phyloP scores from a whole-genome alignment of 2,329 filamentous ascomycete genomes.

The Diaporthe citrichinensis region DNA sequence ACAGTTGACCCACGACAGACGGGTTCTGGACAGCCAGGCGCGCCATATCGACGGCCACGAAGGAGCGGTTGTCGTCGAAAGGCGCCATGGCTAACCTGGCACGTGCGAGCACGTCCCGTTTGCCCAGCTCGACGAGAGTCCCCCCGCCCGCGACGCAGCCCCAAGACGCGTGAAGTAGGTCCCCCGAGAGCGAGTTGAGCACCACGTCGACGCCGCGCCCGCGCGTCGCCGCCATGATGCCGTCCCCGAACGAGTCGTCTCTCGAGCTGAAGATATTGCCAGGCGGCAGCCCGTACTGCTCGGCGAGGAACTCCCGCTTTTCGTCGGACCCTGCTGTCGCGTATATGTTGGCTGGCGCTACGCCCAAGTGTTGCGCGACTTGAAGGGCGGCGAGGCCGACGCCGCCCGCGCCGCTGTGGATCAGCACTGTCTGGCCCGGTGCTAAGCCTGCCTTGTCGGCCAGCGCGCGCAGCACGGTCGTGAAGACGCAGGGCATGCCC shows the following conservation, averaged over 20 bases:
- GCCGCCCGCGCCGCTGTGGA: slow-evolving; percentile 47
- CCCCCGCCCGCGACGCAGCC: slow-evolving; percentile 34
- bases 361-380: slow-evolving; percentile 23
- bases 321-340: slow-evolving; percentile 49
- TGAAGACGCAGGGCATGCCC: slow-evolving; percentile 26
- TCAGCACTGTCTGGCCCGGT: slow-evolving; percentile 45
- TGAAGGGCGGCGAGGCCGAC: slow-evolving; percentile 46
- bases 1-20: neutral
- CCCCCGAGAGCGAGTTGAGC: slow-evolving; percentile 30
- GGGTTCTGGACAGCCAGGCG: neutral
- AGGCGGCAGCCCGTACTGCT: slow-evolving; percentile 47
- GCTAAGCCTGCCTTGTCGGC: slow-evolving; percentile 47
- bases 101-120: slow-evolving; percentile 20
- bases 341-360: slow-evolving; percentile 47
- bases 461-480: slow-evolving; percentile 39
- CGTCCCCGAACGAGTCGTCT: slow-evolving; percentile 45
- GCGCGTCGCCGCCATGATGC: slow-evolving; percentile 44
- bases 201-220: no score
- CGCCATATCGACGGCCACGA: neutral
- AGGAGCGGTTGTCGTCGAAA: slow-evolving; percentile 10
- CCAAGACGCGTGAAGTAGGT: slow-evolving; percentile 45
- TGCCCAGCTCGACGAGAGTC: slow-evolving; percentile 40
- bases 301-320: slow-evolving; percentile 49
- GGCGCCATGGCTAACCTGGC: slow-evolving; percentile 45
- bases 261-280: slow-evolving; percentile 49